These are phyloP conservation scores for Themeda triandra DNA, from an alignment of 176 grass and related monocot genomes.

Conservation along the genomic window DNA sequence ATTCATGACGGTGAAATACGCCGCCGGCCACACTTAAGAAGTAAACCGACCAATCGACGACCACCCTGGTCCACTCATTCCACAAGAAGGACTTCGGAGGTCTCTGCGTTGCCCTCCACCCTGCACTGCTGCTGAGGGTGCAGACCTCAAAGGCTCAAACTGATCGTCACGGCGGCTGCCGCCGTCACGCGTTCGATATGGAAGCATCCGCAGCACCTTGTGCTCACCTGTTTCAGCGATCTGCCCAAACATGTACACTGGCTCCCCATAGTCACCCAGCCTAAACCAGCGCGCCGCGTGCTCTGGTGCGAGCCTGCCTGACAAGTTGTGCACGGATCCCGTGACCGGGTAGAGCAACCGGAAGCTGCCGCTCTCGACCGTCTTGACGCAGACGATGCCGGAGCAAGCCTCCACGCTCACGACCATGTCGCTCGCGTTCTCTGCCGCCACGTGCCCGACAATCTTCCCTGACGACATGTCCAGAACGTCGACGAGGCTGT, in stretches of 20 bases:
- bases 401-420: too few relatives aligned
- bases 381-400: too few relatives aligned
- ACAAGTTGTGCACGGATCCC: neutral
- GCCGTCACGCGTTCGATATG: neutral
- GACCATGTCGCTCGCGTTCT: too few relatives aligned
- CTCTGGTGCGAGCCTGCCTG: neutral
- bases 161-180: neutral
- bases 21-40: neutral
- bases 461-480: too few relatives aligned
- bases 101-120: neutral
- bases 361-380: too few relatives aligned
- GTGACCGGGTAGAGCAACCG: too few relatives aligned
- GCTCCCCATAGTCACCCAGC: neutral
- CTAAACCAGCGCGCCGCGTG: neutral
- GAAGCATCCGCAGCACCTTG: conserved; percentile 22
- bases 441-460: too few relatives aligned
- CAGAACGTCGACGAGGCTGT: too few relatives aligned
- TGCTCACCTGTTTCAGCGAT: neutral
- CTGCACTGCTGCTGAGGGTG: neutral
- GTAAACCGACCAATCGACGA: neutral
- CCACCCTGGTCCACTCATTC: neutral
- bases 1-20: neutral
- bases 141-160: conserved; percentile 12
- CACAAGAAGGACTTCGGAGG: neutral
- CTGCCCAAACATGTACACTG: neutral